Evolutionary conservation across 2,329 filamentous ascomycete species (phyloP).

Genomic region (Botrytis deweyae): DNA sequence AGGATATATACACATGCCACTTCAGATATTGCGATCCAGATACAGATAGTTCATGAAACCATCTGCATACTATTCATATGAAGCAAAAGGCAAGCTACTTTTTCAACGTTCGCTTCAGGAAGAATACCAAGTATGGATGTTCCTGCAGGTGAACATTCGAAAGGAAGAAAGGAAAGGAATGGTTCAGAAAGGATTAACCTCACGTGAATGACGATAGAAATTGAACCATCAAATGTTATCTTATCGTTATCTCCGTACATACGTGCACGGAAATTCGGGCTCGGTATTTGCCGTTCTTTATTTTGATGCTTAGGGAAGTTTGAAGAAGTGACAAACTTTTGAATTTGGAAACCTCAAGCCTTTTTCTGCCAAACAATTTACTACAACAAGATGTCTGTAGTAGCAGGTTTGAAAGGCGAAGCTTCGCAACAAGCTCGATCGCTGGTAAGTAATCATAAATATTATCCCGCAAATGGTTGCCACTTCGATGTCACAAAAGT

Average conservation of each 20-base stretch:
- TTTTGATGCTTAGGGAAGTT: conserved; percentile 16
- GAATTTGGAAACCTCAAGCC: not conserved
- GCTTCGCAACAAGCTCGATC: conserved; percentile 37
- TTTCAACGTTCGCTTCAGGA: not conserved
- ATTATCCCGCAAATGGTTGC: not conserved
- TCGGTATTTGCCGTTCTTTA: conserved; percentile 15
- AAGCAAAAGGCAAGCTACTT: not conserved
- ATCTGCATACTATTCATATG: not conserved
- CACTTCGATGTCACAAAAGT: conserved; percentile 11
- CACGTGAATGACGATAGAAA: not conserved
- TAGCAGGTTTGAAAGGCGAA: conserved; percentile 35
- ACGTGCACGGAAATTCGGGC: not conserved
- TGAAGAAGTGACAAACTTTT: conserved; percentile 19
- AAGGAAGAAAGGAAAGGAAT: not conserved
- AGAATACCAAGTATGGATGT: not conserved
- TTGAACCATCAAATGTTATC: not conserved
- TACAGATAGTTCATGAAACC: not conserved
- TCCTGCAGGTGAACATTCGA: not conserved
- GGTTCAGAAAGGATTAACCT: not conserved
- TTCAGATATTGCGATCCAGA: not conserved
- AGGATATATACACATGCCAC: not conserved
- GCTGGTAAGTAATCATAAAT: conserved; percentile 32
- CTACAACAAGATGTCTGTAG: conserved; percentile 34
- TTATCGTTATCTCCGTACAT: not conserved
- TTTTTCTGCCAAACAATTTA: conserved; percentile 4